Conservation (phyloP, 306 rosid species). For the Benincasa hispida region DNA sequence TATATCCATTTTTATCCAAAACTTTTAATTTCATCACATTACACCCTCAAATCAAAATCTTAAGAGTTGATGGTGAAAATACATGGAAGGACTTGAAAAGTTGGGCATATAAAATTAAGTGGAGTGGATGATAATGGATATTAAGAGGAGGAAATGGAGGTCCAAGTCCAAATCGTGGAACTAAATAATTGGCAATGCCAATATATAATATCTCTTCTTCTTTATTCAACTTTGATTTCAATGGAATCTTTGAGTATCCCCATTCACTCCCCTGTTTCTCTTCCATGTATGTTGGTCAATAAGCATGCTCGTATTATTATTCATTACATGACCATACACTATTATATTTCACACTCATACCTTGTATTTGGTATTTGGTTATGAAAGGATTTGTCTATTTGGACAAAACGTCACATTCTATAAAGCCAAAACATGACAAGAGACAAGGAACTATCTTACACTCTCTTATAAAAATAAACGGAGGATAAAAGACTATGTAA, state of each 20-base stretch:
- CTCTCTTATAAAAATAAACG: too few relatives aligned
- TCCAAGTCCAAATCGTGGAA: background rate
- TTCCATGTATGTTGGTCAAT: background rate
- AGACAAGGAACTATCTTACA: too few relatives aligned
- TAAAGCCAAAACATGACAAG: too few relatives aligned
- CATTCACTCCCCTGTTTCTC: background rate
- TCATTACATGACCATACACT: background rate
- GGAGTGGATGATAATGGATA: background rate
- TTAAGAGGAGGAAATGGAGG: background rate
- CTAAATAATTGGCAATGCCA: background rate
- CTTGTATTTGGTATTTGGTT: background rate
- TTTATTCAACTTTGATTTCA: slow-evolving; percentile 1
- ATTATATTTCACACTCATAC: background rate
- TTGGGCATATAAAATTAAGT: background rate
- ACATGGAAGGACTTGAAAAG: background rate
- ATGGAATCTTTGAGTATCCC: slow-evolving; percentile 3
- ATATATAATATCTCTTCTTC: background rate
- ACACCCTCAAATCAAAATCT: too few relatives aligned
- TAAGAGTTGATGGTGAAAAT: background rate
- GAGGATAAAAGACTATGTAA: too few relatives aligned
- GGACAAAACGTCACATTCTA: background rate
- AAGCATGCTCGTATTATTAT: background rate
- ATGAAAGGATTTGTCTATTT: background rate
- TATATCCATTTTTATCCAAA: too few relatives aligned
- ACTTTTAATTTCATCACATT: too few relatives aligned